Conservation (phyloP, 2,329 filamentous ascomycete species). For the Aspergillus vadensis region DNA sequence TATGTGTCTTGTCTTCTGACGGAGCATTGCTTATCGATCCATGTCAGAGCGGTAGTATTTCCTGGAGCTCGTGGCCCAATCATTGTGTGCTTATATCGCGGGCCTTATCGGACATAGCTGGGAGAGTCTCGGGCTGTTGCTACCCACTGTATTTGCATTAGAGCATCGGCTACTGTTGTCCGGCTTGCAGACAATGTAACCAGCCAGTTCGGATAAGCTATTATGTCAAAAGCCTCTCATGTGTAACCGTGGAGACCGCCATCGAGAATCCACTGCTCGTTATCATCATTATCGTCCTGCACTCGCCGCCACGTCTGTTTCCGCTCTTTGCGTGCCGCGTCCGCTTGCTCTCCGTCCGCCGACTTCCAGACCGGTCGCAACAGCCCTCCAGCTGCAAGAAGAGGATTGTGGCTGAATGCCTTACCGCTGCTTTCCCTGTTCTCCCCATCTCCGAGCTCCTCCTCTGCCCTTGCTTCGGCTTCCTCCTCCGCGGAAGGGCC, state of each 20-base stretch:
- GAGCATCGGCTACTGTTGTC: no score
- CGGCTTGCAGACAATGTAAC: no score
- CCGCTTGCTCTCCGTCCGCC: conserved; percentile 29
- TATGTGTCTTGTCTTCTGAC: background rate
- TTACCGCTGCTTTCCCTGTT: conserved; percentile 25
- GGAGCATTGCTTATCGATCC: background rate
- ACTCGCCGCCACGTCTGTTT: conserved; percentile 50
- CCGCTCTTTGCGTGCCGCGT: conserved; percentile 32
- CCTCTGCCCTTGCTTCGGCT: conserved; percentile 33
- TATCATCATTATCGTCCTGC: conserved; percentile 51
- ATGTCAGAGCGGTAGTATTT: background rate
- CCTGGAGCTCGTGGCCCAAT: background rate
- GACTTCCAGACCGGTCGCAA: conserved; percentile 50
- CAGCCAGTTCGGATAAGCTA: no score
- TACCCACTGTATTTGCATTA: no score
- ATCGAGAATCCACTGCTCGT: conserved; percentile 52
- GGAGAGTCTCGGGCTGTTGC: no score
- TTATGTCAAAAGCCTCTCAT: background rate
- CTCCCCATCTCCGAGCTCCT: conserved; percentile 11
- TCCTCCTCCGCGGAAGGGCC: conserved; percentile 24
- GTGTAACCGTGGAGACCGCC: conserved; percentile 45
- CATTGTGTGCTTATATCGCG: background rate
- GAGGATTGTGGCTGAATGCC: conserved; percentile 48
- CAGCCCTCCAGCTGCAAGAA: conserved; percentile 46
- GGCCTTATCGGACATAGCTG: background rate